These are phyloP conservation scores for Leishmania amazonensis DNA, from an alignment of 208 protist genomes.

Conservation along the genomic window DNA sequence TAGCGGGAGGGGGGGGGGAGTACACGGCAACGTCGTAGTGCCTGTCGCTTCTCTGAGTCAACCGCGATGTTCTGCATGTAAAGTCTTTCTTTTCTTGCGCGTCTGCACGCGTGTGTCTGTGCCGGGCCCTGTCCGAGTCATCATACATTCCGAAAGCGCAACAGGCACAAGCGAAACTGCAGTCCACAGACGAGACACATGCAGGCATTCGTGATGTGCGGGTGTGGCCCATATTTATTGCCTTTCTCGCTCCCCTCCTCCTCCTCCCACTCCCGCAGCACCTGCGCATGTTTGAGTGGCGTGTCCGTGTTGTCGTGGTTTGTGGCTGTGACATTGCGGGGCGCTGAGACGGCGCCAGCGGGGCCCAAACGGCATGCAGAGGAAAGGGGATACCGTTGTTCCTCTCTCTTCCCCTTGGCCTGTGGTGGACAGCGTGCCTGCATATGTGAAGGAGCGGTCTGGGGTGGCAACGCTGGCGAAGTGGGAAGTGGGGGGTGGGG, in stretches of 20 bases:
- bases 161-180: background rate
- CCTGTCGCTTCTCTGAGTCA: too few relatives aligned
- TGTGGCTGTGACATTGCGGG: background rate
- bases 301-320: background rate
- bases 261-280: background rate
- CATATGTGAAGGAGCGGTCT: background rate
- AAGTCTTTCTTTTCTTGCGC: too few relatives aligned
- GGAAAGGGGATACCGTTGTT: background rate
- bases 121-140: background rate
- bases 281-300: background rate
- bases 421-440: background rate
- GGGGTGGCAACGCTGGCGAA: background rate
- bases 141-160: background rate
- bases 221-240: background rate
- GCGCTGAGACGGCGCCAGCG: background rate
- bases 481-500: background rate
- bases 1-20: too few relatives aligned
- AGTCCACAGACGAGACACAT: background rate
- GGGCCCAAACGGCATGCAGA: background rate
- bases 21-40: too few relatives aligned
- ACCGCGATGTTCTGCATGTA: too few relatives aligned
- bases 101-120: too few relatives aligned
- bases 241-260: too few relatives aligned
- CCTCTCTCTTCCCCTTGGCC: background rate
- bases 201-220: background rate